phyloP scores from a whole-genome alignment of 495 filamentous ascomycete genomes.

The Cercophora sp. region DNA sequence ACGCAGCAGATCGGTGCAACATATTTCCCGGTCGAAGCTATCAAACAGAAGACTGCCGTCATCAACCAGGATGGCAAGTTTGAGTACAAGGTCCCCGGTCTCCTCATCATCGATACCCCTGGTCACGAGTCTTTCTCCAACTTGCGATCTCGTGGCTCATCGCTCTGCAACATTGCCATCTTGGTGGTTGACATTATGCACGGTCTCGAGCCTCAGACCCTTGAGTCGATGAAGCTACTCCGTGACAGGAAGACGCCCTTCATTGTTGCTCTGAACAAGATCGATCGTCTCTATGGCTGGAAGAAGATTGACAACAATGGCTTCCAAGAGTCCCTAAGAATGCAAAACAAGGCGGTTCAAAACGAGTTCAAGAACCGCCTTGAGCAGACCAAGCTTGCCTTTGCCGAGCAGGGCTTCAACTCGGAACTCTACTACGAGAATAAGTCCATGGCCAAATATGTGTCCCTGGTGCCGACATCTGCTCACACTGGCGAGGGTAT shows the following conservation, averaged over 20 bases:
- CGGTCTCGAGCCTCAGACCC: slow-evolving; percentile 94
- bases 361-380: slow-evolving; percentile 91
- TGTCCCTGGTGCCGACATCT: slow-evolving; percentile 94
- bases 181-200: slow-evolving; percentile 99
- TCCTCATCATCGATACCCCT: slow-evolving; percentile 96
- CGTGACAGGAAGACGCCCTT: slow-evolving; percentile 95
- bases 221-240: slow-evolving; percentile 93
- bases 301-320: slow-evolving; percentile 97
- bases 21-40: slow-evolving; percentile 95
- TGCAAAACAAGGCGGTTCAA: slow-evolving; percentile 92
- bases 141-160: slow-evolving; percentile 90
- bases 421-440: slow-evolving; percentile 96
- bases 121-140: slow-evolving; percentile 99
- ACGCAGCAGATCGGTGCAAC: slow-evolving; percentile 99
- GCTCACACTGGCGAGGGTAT: slow-evolving; percentile 98
- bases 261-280: slow-evolving; percentile 99
- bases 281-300: slow-evolving; percentile 98
- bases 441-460: slow-evolving; percentile 88
- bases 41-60: slow-evolving; percentile 84
- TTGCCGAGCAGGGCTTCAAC: slow-evolving; percentile 97
- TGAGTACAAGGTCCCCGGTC: slow-evolving; percentile 96
- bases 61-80: slow-evolving; percentile 88
- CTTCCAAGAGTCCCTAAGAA: slow-evolving; percentile 82
- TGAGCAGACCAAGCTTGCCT: slow-evolving; percentile 86
- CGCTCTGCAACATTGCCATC: slow-evolving; percentile 98